Conservation (phyloP, 305 asterid species). For the Rubia tinctorum region DNA sequence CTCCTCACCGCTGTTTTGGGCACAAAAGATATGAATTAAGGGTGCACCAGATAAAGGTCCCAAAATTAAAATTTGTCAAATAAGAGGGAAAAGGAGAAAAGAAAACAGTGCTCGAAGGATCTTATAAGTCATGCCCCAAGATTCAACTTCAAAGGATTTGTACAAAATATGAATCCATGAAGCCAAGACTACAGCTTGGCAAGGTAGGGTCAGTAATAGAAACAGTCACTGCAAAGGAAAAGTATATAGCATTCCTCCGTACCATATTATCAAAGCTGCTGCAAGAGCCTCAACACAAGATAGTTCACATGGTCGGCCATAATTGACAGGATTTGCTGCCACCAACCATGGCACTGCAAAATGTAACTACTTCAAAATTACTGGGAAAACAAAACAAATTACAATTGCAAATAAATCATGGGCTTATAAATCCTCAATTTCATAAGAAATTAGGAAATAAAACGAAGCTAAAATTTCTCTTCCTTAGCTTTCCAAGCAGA, state of each 20-base stretch:
- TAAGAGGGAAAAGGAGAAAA: not conserved
- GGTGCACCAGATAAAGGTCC: not conserved
- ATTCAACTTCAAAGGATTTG: not conserved
- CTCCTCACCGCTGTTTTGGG: conserved; percentile 57
- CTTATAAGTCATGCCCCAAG: not conserved
- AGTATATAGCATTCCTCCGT: conserved; percentile 15
- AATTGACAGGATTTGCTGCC: conserved; percentile 98
- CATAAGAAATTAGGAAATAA: not conserved
- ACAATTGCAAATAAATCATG: not conserved
- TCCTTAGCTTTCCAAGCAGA: not conserved
- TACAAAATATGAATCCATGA: not conserved
- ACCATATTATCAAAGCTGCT: conserved; percentile 93
- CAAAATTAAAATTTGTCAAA: not conserved
- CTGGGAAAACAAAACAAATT: not conserved
- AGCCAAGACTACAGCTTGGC: not conserved
- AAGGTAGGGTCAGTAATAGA: not conserved
- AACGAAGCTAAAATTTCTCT: not conserved
- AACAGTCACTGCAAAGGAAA: not conserved
- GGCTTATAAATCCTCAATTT: not conserved
- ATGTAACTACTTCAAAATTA: not conserved
- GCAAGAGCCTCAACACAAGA: conserved; percentile 98
- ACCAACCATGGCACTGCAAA: conserved; percentile 95
- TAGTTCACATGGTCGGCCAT: conserved; percentile 92
- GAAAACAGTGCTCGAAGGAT: conserved; percentile 5
- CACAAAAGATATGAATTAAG: not conserved